Base-by-base conservation (phyloP, 2,329 filamentous ascomycete genomes). In the Penicillium hordei region DNA sequence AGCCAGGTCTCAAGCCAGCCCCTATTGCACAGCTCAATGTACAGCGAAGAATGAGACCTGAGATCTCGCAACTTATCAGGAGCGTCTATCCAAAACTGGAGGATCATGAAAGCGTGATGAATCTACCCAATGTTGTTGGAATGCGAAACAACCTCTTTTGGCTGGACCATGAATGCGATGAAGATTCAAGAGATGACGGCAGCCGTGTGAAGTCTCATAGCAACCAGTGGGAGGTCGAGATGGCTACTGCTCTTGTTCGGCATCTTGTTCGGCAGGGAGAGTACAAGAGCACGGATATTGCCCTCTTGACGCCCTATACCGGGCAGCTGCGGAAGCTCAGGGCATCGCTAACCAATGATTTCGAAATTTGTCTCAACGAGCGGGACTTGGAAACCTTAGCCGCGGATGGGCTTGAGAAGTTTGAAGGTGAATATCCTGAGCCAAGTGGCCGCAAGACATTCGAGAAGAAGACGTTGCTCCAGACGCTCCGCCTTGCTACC, bases 401-500 rank as follows among this genome's bases (percentile, higher is more conserved):
- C 1, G 42, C 45, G 0, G 50, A 57, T 33, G 45, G 50, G n/a
- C 5, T 58, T 5, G 45, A 48, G 21, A 36, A 36, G 2, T 6
- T 12, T 13, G 33, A 44, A 23, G 31, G 48, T 38, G 33, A 51
- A 7, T 2, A 19, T 33, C 19, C 42, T 0, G 25, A 50, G 34
- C 12, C 19, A 31, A 54, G 36, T 17, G 8, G 17, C 29, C 34
- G 7, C 3, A 52, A 52, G 12, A 0, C 38, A 21, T 2, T 60
- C 4, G 48, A 60, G 36, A 60, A 43, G 21, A 58, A 58, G 31
- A 55, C 53, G 1, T 19, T 62, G 3, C 61, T 63, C 3, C 43
- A 63, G 50, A 57, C 56, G 12, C 51, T 63, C 31, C 49, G 61
- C 10, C 46, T 86, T 0, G 83, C 85, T 0, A 89, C 86, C 0